These are phyloP conservation scores for Kwoniella shivajii DNA, from an alignment of 1,284 basidiomycete species.

Conservation along the genomic window DNA sequence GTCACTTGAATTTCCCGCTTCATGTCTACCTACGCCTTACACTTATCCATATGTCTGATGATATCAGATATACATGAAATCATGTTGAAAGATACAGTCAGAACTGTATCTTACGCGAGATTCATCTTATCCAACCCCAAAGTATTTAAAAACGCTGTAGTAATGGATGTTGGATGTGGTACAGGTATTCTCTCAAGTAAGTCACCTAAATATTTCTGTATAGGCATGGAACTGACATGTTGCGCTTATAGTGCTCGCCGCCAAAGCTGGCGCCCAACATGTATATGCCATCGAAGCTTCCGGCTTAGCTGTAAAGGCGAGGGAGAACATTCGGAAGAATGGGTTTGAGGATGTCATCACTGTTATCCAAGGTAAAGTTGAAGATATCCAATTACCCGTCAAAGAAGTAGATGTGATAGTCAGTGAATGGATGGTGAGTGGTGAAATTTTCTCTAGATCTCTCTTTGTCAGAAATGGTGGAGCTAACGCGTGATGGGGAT, in stretches of 20 bases:
- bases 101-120: conserved; percentile 88
- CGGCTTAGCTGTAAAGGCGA: conserved; percentile 79
- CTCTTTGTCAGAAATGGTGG: no score
- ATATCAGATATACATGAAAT: conserved; percentile 60
- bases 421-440: conserved; percentile 90
- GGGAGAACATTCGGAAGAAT: conserved; percentile 78
- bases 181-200: conserved; percentile 80
- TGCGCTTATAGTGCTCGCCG: conserved; percentile 69
- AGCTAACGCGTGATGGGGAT: neutral
- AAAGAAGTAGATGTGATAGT: conserved; percentile 88
- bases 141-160: conserved; percentile 80
- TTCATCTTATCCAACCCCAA: conserved; percentile 86
- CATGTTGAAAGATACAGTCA: conserved; percentile 76
- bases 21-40: no score
- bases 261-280: conserved; percentile 84
- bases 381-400: conserved; percentile 71
- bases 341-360: conserved; percentile 74
- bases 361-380: conserved; percentile 84
- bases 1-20: conserved; percentile 43
- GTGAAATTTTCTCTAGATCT: no score
- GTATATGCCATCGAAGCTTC: conserved; percentile 95
- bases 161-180: conserved; percentile 94
- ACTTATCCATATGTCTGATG: conserved; percentile 36
- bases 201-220: conserved; percentile 1
- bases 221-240: neutral